These are phyloP conservation scores for Triticum turgidum DNA, from an alignment of 176 grass and related monocot species.

Conservation along the genomic window DNA sequence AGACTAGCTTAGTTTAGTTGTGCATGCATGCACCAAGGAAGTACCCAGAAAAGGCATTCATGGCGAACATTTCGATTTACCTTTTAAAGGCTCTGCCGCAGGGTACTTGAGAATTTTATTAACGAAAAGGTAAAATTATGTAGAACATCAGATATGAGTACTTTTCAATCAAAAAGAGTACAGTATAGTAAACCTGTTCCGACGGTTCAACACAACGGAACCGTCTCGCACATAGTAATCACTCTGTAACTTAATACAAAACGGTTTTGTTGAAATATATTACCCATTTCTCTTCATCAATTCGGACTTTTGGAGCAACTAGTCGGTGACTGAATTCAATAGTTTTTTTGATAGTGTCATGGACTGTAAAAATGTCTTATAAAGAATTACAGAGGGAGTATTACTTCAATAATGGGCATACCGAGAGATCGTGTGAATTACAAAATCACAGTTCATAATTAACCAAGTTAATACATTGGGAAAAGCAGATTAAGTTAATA, in stretches of 20 bases:
- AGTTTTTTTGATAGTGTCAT: no score
- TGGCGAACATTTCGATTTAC: neutral
- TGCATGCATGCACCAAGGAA: slow-evolving; percentile 37
- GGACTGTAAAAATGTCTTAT: no score
- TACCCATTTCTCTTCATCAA: no score
- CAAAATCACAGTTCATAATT: neutral
- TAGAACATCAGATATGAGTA: neutral
- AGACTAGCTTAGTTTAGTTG: slow-evolving; percentile 26
- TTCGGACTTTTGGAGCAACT: no score
- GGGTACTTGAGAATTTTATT: neutral
- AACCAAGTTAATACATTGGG: neutral
- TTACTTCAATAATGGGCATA: neutral
- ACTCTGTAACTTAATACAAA: no score
- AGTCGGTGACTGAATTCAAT: no score
- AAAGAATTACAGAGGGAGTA: no score
- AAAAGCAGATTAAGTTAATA: neutral
- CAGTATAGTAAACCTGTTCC: neutral
- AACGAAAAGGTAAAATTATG: neutral
- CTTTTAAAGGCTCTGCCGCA: slow-evolving; percentile 23
- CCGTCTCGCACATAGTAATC: neutral
- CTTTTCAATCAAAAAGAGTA: neutral
- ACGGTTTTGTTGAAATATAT: no score
- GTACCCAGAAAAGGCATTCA: slow-evolving; percentile 24
- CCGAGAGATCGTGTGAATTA: neutral
- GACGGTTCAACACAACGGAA: neutral